A percentile compares a stretch with the other conserved stretches of the same genome.
Evolutionary conservation across 805 yeast species (phyloP).

Genomic region (Saccharomycopsis malanga): DNA sequence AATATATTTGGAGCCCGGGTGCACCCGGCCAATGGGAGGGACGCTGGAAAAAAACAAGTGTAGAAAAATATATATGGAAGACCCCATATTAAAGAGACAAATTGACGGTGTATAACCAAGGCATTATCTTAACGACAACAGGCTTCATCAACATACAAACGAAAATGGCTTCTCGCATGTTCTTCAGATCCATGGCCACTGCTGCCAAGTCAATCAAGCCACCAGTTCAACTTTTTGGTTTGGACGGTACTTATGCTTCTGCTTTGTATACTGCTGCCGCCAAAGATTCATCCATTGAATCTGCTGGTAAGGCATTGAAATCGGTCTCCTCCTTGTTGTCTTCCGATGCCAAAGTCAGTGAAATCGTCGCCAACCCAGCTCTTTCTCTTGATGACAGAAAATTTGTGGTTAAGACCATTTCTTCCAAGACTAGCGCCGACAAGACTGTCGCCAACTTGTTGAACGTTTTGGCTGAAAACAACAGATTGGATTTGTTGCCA

Average conservation of each 20-base stretch:
- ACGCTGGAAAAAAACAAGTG: too few species aligned
- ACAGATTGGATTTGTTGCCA: constrained; percentile 71
- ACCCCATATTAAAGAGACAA: too few species aligned
- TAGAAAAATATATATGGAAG: too few species aligned
- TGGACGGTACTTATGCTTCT: constrained; percentile 90
- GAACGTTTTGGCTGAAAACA: constrained; percentile 84
- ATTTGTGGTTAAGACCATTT: constrained; percentile 55
- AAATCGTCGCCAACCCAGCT: constrained; percentile 74
- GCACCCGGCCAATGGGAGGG: too few species aligned
- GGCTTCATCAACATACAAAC: too few species aligned
- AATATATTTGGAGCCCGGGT: too few species aligned
- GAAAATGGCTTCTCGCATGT: constrained; percentile 58
- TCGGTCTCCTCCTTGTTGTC: constrained; percentile 48
- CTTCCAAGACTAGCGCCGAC: constrained; percentile 47
- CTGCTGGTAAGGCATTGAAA: constrained; percentile 58
- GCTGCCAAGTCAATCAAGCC: constrained; percentile 63
- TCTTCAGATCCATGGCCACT: constrained; percentile 67
- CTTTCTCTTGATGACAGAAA: constrained; percentile 69
- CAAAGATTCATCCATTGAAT: constrained; percentile 67
- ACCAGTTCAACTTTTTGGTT: constrained; percentile 89
- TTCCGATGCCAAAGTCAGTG: constrained; percentile 56
- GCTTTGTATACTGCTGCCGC: constrained; percentile 91
- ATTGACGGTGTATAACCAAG: too few species aligned
- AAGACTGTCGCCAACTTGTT: constrained; percentile 72
- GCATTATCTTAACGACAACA: too few species aligned